Conservation (phyloP, 768 basidiomycete genomes). For the Lactarius akahatsu region DNA sequence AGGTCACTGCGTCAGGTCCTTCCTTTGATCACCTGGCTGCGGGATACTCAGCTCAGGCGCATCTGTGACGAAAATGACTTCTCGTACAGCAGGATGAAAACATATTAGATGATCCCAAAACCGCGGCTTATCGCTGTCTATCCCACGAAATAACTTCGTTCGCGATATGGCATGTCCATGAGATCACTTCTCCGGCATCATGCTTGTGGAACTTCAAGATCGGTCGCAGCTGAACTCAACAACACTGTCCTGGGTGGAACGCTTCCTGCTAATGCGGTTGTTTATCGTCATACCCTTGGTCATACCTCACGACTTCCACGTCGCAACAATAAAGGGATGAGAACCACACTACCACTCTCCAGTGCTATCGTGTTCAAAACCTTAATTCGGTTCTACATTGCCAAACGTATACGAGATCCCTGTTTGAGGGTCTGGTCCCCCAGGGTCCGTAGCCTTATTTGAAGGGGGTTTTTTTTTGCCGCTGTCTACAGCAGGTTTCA, state of each 20-base stretch:
- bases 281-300: not conserved
- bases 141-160: not conserved
- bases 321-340: not conserved
- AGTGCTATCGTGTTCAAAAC: not conserved
- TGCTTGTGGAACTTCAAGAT: not conserved
- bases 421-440: too few species aligned
- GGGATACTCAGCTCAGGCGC: not conserved
- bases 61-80: not conserved
- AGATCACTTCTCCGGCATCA: not conserved
- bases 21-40: not conserved
- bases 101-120: not conserved
- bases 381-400: not conserved
- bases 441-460: too few species aligned
- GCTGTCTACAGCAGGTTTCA: too few species aligned
- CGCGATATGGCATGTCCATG: not conserved
- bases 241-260: not conserved
- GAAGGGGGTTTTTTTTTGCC: too few species aligned
- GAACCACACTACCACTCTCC: not conserved
- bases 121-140: not conserved
- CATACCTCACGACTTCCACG: not conserved
- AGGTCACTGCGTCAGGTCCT: not conserved
- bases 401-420: too few species aligned
- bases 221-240: not conserved
- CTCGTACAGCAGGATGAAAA: not conserved
- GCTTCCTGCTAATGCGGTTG: not conserved